Evolutionary conservation across 768 basidiomycete species (phyloP), one percentile per base, ranked within the genome.

Genomic region (Chalciporus piperatus): DNA sequence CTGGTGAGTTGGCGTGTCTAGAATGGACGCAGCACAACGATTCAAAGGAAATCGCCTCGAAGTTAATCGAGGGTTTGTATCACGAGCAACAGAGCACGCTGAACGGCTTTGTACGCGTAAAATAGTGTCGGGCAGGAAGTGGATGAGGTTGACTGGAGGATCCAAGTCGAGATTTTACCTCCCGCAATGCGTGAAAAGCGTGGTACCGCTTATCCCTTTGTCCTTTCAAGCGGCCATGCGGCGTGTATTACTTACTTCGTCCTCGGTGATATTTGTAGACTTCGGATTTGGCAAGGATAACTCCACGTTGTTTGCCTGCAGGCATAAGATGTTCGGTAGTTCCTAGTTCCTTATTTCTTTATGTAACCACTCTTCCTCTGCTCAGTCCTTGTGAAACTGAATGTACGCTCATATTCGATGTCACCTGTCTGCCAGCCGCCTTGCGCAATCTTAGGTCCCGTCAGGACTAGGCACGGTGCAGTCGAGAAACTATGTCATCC

Each of bases 291-390:
- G 67, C 51, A 68, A 40, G 50, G 58, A 73, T 70, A 69, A 73
- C 68, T 70, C 70, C 79, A 87, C 84, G 85, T 84, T 85, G 76
- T 74, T 71, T 83, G 85, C 85, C 85, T 86, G 82, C 83, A 85
- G 84, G 85, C 83, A 79, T 65, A 61, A 56, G 62, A 66, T 70
- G 74, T 74, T 73, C 48, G 57, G 59, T 58, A 55, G 3, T 9
- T 27, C 27, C 9, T 27, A 3, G 47, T 65, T 70, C 57, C 66
- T 71, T 27, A 2, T 70, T 63, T 61, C 65, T 67, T 80, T 79
- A 76, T 70, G 75, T 80, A 76, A 76, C 44, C 45, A 38, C 32
- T 40, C 49, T 52, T 22, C 58, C 47, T 37, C 50, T 47, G 42
- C 42, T 48, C 32, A 23, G 37, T 48, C 55, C 59, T 52, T 56